Base-by-base conservation (phyloP, 768 basidiomycete genomes). In the Mycena amicta region DNA sequence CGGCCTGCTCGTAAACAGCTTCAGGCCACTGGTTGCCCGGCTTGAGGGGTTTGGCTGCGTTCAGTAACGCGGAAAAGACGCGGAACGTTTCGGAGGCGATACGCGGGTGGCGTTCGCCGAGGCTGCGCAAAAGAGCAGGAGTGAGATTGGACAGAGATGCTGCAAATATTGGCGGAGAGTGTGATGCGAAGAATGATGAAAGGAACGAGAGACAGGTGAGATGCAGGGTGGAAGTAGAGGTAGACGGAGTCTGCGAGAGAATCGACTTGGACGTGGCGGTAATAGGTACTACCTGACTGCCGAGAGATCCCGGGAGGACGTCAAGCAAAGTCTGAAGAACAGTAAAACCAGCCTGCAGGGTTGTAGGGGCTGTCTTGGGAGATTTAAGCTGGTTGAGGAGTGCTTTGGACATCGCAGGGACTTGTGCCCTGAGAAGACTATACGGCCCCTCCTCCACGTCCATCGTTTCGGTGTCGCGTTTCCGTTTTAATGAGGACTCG, bases 51-150 rank as follows among this genome's bases (percentile, higher is more conserved):
- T 89, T 87, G 37, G 90, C 74, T 2, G 90, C 82, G 61, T 83
- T 87, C 28, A 97, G 80, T 5, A 99, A 76, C 2, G 93, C 81
- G 2, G 93, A 93, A 66, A 93, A 93, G 2, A 88, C 90, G 33
- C 86, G 84, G 81, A 98, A 94, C 0, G 93, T 83, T 67, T 95
- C 93, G 2, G 93, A 87, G 4, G 87, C 89, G 59, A 98, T 84
- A 59, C 93, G 88, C 31, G 95, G 95, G 68, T 95, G 92, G 63
- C 89, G 87, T 71, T 98, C 95, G 20, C 76, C 75, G 47, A 92
- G 77, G 11, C 88, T 85, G 55, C 84, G 85, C 40, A 95, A 82
- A 37, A 98, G 82, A 15, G 87, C 83, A 1, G 90, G 86, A 0
- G 88, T 88, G 33, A 98, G 76, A 16, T 77, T 76, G 1, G 86